These are phyloP conservation scores for Gossypium herbaceum DNA, from an alignment of 345 rosid species.

Conservation along the genomic window DNA sequence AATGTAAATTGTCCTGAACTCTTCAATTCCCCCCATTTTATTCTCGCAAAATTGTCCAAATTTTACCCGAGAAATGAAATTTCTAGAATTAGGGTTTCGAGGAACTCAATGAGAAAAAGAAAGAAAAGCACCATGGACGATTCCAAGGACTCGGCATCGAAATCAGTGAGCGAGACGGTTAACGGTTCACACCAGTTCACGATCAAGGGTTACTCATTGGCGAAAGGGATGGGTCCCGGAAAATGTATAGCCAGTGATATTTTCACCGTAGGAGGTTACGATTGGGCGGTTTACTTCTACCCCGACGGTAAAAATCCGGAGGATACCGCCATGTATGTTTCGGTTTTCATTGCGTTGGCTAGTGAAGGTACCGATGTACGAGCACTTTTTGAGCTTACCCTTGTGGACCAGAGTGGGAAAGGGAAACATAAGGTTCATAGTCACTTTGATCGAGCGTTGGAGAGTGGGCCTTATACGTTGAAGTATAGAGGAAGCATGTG, in stretches of 20 bases:
- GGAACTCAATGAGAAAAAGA: conserved; percentile 24
- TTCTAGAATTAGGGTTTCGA: conserved; percentile 10
- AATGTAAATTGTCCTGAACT: background rate
- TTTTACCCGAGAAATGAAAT: background rate
- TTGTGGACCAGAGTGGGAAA: conserved; percentile 91
- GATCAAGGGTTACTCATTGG: conserved; percentile 76
- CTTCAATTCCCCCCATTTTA: background rate
- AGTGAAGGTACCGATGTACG: conserved; percentile 91
- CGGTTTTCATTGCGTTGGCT: conserved; percentile 80
- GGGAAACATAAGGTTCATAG: conserved; percentile 87
- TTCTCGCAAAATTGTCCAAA: background rate
- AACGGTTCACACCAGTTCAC: conserved; percentile 79
- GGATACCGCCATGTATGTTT: conserved; percentile 65
- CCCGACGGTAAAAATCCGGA: conserved; percentile 90
- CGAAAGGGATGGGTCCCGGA: conserved; percentile 79
- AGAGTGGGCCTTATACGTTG: conserved; percentile 82
- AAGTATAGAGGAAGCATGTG: conserved; percentile 95
- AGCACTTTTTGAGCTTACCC: conserved; percentile 81
- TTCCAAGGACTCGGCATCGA: conserved; percentile 47
- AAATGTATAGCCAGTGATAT: conserved; percentile 73
- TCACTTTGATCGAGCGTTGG: conserved; percentile 90
- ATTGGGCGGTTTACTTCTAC: conserved; percentile 91
- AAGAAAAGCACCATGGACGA: conserved; percentile 35
- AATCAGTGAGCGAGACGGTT: conserved; percentile 63
- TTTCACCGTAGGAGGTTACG: conserved; percentile 83